These are phyloP conservation scores for Boeremia exigua DNA, from an alignment of 2,329 filamentous ascomycete species.

Conservation along the genomic window DNA sequence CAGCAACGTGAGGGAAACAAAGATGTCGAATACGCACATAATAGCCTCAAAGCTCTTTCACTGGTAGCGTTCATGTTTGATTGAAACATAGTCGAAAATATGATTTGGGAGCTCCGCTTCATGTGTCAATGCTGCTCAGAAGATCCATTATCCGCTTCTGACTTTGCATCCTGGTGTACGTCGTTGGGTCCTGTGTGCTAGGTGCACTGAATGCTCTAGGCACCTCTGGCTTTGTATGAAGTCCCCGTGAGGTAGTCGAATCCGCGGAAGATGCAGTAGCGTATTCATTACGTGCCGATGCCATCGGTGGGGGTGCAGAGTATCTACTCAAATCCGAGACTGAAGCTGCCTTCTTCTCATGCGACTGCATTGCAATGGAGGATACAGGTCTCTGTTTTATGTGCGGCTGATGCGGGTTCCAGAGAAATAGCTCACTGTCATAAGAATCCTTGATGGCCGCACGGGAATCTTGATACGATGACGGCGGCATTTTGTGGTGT, in stretches of 20 bases:
- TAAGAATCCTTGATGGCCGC: not conserved
- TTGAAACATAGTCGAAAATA: too few relatives aligned
- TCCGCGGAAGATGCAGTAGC: constrained; percentile 1
- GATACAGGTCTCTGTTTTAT: not conserved
- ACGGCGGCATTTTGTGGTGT: not conserved
- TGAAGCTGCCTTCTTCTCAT: not conserved
- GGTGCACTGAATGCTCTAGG: not conserved
- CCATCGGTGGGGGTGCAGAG: not conserved
- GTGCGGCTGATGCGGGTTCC: not conserved
- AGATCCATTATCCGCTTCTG: constrained; percentile 24
- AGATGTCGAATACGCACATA: too few relatives aligned
- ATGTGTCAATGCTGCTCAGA: constrained; percentile 16
- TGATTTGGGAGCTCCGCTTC: not conserved
- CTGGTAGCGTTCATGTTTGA: too few relatives aligned
- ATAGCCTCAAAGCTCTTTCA: too few relatives aligned
- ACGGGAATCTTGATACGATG: not conserved
- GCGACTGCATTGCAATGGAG: not conserved
- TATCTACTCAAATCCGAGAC: not conserved
- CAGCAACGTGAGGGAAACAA: too few relatives aligned
- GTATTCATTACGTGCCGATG: not conserved
- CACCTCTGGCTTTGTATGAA: not conserved
- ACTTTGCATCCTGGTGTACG: constrained; percentile 19
- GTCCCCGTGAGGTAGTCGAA: not conserved
- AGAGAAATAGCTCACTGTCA: not conserved
- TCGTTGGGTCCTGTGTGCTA: not conserved